phyloP scores from a whole-genome alignment of 768 basidiomycete species.

The Daedalea quercina region DNA sequence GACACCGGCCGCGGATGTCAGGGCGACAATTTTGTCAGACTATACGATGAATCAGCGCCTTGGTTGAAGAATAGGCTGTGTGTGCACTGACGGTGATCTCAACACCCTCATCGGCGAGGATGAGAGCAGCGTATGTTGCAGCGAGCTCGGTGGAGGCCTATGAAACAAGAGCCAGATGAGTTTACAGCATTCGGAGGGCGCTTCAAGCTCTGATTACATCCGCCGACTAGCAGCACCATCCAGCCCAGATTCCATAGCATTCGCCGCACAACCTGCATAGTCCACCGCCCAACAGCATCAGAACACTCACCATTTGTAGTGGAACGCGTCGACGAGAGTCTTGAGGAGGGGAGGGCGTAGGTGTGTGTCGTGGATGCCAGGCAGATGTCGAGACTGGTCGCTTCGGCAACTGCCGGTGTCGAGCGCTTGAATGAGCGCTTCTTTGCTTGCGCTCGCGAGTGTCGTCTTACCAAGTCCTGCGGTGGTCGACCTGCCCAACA shows the following conservation, averaged over 20 bases:
- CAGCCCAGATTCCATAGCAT: neutral
- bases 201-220: neutral
- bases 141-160: constrained; percentile 74
- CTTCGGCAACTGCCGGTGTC: neutral
- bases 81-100: constrained; percentile 85
- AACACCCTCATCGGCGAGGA: constrained; percentile 94
- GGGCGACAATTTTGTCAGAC: constrained; percentile 88
- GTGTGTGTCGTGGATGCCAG: neutral
- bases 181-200: neutral
- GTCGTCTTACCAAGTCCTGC: no score
- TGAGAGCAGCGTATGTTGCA: constrained; percentile 93
- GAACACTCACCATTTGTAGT: neutral
- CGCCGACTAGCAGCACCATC: neutral
- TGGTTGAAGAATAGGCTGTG: neutral
- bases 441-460: neutral
- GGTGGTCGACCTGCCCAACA: constrained; percentile 19
- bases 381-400: neutral
- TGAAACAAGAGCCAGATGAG: neutral
- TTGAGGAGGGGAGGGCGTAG: neutral
- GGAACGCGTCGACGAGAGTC: neutral
- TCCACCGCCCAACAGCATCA: neutral
- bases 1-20: constrained; percentile 76
- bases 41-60: constrained; percentile 24
- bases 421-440: neutral
- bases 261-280: neutral